Percentiles rank a stretch among this genome's conserved stretches.
phyloP scores from a whole-genome alignment of 352 stramenopile species.

The Phytophthora sp. region DNA sequence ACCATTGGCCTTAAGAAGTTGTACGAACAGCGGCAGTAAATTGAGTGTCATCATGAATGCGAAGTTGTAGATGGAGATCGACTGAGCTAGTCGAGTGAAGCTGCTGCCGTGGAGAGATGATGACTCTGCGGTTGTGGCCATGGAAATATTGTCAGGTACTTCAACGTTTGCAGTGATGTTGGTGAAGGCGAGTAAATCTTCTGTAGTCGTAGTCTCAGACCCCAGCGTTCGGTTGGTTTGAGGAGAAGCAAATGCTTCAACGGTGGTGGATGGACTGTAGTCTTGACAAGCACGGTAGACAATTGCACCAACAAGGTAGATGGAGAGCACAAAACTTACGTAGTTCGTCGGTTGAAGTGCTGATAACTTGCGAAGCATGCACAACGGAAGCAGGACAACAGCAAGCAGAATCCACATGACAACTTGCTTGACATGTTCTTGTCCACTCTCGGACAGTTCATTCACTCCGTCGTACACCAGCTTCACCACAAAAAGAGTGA shows the following conservation, averaged over 20 bases:
- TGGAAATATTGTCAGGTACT: not conserved
- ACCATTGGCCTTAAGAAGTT: conserved; percentile 43
- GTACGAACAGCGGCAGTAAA: conserved; percentile 72
- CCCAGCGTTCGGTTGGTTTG: conserved; percentile 20
- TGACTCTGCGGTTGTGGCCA: not conserved
- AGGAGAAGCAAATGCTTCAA: conserved; percentile 1
- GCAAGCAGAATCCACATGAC: conserved; percentile 50
- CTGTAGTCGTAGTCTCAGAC: not conserved
- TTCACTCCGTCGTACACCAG: conserved; percentile 26
- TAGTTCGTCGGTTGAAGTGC: conserved; percentile 70
- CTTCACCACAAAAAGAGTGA: conserved; percentile 57
- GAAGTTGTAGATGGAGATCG: conserved; percentile 81
- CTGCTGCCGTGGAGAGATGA: conserved; percentile 11
- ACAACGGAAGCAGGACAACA: conserved; percentile 58
- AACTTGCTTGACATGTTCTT: conserved; percentile 27
- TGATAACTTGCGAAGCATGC: conserved; percentile 65
- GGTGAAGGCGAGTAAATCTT: not conserved
- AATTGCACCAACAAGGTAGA: conserved; percentile 63
- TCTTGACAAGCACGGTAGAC: conserved; percentile 43
- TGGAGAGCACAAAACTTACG: conserved; percentile 61
- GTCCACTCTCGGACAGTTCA: conserved; percentile 8
- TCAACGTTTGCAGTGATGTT: not conserved
- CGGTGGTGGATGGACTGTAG: conserved; percentile 1
- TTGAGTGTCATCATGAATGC: conserved; percentile 86
- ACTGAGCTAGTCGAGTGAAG: conserved; percentile 49